These are phyloP conservation scores for Lyophyllum atratum DNA, from an alignment of 768 basidiomycete genomes.

Conservation along the genomic window DNA sequence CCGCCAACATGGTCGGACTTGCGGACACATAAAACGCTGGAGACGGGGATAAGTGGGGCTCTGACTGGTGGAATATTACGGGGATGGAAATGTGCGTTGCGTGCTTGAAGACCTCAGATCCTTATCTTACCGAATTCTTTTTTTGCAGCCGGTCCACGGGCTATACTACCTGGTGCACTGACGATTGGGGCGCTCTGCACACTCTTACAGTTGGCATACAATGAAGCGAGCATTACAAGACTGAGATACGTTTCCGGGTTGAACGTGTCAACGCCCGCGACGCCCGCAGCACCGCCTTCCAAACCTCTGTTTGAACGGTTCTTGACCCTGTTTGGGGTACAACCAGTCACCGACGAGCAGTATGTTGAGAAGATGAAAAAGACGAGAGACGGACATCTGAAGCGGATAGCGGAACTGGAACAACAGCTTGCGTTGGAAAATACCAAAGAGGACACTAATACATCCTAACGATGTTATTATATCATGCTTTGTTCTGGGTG, in stretches of 20 bases:
- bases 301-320: conserved; percentile 39
- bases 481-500: not conserved
- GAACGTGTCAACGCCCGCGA: conserved; percentile 17
- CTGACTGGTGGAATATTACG: conserved; percentile 61
- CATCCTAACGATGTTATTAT: not conserved
- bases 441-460: conserved; percentile 22
- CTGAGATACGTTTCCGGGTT: conserved; percentile 54
- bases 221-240: conserved; percentile 64
- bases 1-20: conserved; percentile 51
- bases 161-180: conserved; percentile 58
- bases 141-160: conserved; percentile 58
- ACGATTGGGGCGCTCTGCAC: conserved; percentile 62
- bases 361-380: conserved; percentile 62
- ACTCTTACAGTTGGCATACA: conserved; percentile 66
- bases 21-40: conserved; percentile 61
- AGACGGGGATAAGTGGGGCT: conserved; percentile 74
- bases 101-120: not conserved
- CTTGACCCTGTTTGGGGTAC: conserved; percentile 49
- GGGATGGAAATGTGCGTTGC: conserved; percentile 56
- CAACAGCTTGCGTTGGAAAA: conserved; percentile 36
- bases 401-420: conserved; percentile 62
- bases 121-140: not conserved
- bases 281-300: conserved; percentile 4
- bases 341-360: conserved; percentile 69
- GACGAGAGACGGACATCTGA: conserved; percentile 54